Evolutionary conservation across 2,329 filamentous ascomycete genomes (phyloP).

Genomic region (Phaeophleospora eucalypticola): DNA sequence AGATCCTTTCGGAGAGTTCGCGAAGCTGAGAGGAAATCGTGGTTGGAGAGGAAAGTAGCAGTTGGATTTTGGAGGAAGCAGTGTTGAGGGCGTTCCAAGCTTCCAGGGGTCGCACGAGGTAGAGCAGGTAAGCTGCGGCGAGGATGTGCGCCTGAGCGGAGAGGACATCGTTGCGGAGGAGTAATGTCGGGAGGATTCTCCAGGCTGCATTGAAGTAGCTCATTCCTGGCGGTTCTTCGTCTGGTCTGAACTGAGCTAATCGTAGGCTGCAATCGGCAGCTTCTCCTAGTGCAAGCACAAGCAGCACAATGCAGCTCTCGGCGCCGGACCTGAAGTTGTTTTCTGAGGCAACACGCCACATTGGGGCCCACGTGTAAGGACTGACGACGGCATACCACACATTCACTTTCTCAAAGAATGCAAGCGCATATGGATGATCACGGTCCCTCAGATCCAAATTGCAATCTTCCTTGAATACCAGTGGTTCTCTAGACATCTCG

Average conservation of each 20-base stretch:
- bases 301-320: slow-evolving; percentile 75
- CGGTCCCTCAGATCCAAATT: slow-evolving; percentile 20
- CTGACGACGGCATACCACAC: slow-evolving; percentile 85
- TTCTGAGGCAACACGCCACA: slow-evolving; percentile 67
- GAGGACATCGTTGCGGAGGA: slow-evolving; percentile 73
- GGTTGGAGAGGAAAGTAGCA: slow-evolving; percentile 69
- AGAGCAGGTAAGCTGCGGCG: slow-evolving; percentile 77
- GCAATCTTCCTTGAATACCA: slow-evolving; percentile 55
- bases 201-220: slow-evolving; percentile 79
- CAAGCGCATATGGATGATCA: slow-evolving; percentile 62
- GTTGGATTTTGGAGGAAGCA: slow-evolving; percentile 72
- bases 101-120: slow-evolving; percentile 74
- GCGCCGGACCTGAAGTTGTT: slow-evolving; percentile 73
- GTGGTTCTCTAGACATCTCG: slow-evolving; percentile 74
- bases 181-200: slow-evolving; percentile 70
- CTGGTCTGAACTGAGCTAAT: slow-evolving; percentile 66
- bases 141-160: slow-evolving; percentile 77
- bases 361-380: slow-evolving; percentile 78
- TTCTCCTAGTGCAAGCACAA: slow-evolving; percentile 73
- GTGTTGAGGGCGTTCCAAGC: slow-evolving; percentile 70
- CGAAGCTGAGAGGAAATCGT: slow-evolving; percentile 66
- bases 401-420: slow-evolving; percentile 77
- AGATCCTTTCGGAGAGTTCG: slow-evolving; percentile 72
- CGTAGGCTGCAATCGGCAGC: slow-evolving; percentile 66
- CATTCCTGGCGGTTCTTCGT: slow-evolving; percentile 69